A percentile compares a stretch with the other conserved stretches of the same genome.
phyloP scores from a whole-genome alignment of 441 rosid species.

The Gossypium aridum region DNA sequence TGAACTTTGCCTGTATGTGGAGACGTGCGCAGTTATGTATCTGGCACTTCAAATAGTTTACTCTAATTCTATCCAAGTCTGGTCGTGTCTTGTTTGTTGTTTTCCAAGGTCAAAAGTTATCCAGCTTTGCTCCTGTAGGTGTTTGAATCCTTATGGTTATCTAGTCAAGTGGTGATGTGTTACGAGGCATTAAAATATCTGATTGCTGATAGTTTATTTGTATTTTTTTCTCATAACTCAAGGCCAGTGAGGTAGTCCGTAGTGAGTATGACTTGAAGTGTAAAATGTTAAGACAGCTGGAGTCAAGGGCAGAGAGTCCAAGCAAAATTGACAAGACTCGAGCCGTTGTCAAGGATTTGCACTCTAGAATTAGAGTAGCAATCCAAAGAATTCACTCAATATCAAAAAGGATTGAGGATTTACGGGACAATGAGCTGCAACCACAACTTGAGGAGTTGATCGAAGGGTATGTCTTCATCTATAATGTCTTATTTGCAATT shows the following conservation, averaged over 20 bases:
- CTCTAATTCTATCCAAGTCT: not conserved
- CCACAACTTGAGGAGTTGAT: constrained; percentile 96
- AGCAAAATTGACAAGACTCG: constrained; percentile 74
- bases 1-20: not conserved
- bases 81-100: not conserved
- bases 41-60: not conserved
- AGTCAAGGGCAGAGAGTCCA: constrained; percentile 53
- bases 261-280: constrained; percentile 69
- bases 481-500: not conserved
- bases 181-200: not conserved
- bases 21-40: not conserved
- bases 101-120: not conserved
- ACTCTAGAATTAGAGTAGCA: constrained; percentile 90
- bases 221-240: constrained; percentile 18
- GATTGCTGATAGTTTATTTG: not conserved
- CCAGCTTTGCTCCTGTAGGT: not conserved
- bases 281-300: constrained; percentile 56
- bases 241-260: constrained; percentile 79
- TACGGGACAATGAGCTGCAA: constrained; percentile 90
- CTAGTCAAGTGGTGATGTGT: not conserved
- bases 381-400: constrained; percentile 84
- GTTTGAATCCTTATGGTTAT: not conserved
- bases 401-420: constrained; percentile 82
- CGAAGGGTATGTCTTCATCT: constrained; percentile 48
- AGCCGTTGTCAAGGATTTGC: constrained; percentile 79